A percentile compares a stretch with the other conserved stretches of the same genome.
Evolutionary conservation across 192 early-diverging fungal genomes (phyloP).

Genomic region (Dimargaris xerosporica): DNA sequence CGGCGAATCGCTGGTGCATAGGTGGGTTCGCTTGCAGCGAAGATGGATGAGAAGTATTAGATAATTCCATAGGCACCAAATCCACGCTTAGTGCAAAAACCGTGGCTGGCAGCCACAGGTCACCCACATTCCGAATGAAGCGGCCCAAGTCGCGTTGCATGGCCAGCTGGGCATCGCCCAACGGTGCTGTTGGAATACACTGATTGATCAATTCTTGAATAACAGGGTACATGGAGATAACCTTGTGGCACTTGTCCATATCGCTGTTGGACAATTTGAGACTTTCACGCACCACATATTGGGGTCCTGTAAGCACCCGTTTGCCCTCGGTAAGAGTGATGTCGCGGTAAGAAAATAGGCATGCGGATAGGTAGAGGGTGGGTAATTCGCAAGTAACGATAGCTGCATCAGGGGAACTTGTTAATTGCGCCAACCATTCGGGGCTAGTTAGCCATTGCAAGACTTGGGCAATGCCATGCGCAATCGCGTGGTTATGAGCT

Average conservation of each 20-base stretch:
- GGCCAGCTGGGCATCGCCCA: background rate
- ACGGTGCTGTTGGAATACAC: background rate
- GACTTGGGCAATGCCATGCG: background rate
- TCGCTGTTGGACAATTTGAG: conserved; percentile 38
- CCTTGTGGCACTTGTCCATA: conserved; percentile 12
- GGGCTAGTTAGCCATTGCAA: background rate
- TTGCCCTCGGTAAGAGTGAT: conserved; percentile 28
- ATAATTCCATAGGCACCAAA: conserved; percentile 12
- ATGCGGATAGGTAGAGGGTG: conserved; percentile 36
- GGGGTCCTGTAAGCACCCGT: conserved; percentile 24
- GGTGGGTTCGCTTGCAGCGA: background rate
- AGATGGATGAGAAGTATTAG: background rate
- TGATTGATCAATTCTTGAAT: background rate
- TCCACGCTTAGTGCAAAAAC: conserved; percentile 32
- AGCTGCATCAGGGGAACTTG: background rate
- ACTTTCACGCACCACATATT: conserved; percentile 38
- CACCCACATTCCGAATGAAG: conserved; percentile 39
- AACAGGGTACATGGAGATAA: background rate
- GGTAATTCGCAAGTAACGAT: conserved; percentile 13
- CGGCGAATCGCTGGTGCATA: background rate
- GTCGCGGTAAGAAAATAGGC: conserved; percentile 35
- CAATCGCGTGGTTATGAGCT: background rate
- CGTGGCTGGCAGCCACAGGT: conserved; percentile 35
- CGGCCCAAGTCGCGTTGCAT: conserved; percentile 25
- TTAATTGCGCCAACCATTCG: background rate